A percentile compares a stretch with the other conserved stretches of the same genome.
phyloP scores from a whole-genome alignment of 257 asterid genomes.

The Solanum piurae region DNA sequence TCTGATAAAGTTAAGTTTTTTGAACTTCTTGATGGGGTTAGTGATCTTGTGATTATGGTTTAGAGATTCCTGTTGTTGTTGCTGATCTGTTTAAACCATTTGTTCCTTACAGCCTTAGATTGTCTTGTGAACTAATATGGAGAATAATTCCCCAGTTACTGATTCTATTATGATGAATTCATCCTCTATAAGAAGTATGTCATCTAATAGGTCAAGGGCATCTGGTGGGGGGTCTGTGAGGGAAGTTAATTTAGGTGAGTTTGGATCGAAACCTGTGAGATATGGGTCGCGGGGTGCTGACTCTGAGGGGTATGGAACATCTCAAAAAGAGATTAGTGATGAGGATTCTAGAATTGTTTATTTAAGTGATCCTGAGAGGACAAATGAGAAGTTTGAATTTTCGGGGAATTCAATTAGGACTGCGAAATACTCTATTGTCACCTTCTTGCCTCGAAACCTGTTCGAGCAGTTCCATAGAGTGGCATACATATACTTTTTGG shows the following conservation, averaged over 20 bases:
- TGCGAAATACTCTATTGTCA: conserved; percentile 56
- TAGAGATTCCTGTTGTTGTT: conserved; percentile 26
- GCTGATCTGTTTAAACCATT: conserved; percentile 22
- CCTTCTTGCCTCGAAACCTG: conserved; percentile 86
- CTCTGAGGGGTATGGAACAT: conserved; percentile 57
- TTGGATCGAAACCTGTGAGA: conserved; percentile 42
- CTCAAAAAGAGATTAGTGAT: conserved; percentile 75
- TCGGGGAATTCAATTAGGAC: conserved; percentile 74
- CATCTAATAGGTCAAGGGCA: conserved; percentile 41
- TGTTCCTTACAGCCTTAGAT: conserved; percentile 10
- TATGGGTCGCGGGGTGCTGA: conserved; percentile 75
- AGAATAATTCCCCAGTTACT: conserved; percentile 16
- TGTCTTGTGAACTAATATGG: conserved; percentile 24
- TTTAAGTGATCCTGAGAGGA: conserved; percentile 58
- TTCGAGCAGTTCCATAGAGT: conserved; percentile 97
- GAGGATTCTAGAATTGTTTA: conserved; percentile 77
- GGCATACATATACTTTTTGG: conserved; percentile 87
- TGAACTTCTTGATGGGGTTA: conserved; percentile 14
- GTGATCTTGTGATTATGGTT: conserved; percentile 34
- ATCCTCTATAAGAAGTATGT: conserved; percentile 38
- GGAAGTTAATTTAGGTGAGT: conserved; percentile 56
- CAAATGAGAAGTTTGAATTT: conserved; percentile 56
- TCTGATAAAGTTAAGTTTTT: conserved; percentile 7
- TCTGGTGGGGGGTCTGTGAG: conserved; percentile 48
- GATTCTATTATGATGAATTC: conserved; percentile 28